Evolutionary conservation across 1,139 yeast species (phyloP), one percentile per base, ranked within the genome.

Genomic region (Taiozyma sp.): DNA sequence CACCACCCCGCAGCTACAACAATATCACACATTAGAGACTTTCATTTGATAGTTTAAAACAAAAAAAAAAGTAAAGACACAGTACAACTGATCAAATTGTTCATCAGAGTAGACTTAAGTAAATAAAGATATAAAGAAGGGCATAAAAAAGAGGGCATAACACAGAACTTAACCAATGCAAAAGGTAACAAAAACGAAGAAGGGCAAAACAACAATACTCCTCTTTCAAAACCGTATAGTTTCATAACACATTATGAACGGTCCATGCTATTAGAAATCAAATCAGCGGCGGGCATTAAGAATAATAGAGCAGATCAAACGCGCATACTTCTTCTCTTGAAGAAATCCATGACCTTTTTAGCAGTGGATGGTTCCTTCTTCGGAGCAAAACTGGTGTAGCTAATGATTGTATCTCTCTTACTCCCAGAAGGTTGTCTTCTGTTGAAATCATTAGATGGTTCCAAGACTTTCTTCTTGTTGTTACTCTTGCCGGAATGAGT

Each of bases 281-380:
- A 38, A 28, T 28, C 41, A 19, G 9, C 24, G 24, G 9, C 19
- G 16, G 41, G 4, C 41, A 38, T 19, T 16, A 19, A 38, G 41
- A 38, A 19, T 32, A n/a, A 32, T 32, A 2, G 19, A 38, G 14
- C 7, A 22, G 13, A 38, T 38, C 54, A 54, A 50, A 58, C 56
- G 28, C 73, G 67, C 68, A 71, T 80, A 66, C 92, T 86, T 70
- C 90, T 80, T 68, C 93, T 79, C 66, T 85, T 86, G 71, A 87
- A 86, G 65, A 87, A 87, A 66, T 87, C 92, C 81, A 87, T 82
- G 28, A 87, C 92, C 61, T 83, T 84, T 62, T 83, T 80, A 14
- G 92, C 89, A 3, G 92, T 86, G 50, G 91, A 83, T 36, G 83
- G 82, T 59, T 81, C 86, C 57, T 76, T 79, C 59, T 50, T 61